Percentiles rank a stretch among this genome's conserved stretches.
Evolutionary conservation across 2,329 filamentous ascomycete genomes (phyloP).

Genomic region (Monilinia polystroma): DNA sequence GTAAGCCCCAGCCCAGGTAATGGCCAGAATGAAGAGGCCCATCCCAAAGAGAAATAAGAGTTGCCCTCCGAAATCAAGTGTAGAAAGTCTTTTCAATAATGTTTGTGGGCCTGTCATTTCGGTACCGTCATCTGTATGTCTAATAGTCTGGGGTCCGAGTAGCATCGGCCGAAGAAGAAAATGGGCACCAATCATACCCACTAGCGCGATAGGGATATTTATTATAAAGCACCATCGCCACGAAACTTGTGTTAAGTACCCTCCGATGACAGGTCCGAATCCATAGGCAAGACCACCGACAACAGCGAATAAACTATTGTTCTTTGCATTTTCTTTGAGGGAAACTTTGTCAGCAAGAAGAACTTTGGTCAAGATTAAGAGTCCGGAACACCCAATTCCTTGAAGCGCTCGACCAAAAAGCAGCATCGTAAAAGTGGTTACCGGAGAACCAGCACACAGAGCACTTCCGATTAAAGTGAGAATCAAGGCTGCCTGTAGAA

Average conservation of each 20-base stretch:
- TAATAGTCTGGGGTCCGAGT: slow-evolving; percentile 48
- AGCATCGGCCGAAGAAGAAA: slow-evolving; percentile 59
- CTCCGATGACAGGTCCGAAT: slow-evolving; percentile 57
- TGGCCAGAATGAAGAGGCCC: slow-evolving; percentile 46
- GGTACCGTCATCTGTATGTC: slow-evolving; percentile 48
- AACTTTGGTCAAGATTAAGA: slow-evolving; percentile 59
- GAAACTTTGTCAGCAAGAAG: slow-evolving; percentile 66
- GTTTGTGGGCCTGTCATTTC: slow-evolving; percentile 33
- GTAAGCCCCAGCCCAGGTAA: slow-evolving; percentile 46
- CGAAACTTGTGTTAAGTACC: slow-evolving; percentile 52
- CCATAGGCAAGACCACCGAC: slow-evolving; percentile 59
- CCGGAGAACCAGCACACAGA: slow-evolving; percentile 58
- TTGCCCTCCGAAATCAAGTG: slow-evolving; percentile 57
- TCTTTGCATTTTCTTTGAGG: slow-evolving; percentile 59
- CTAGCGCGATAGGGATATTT: slow-evolving; percentile 55
- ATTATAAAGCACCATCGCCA: slow-evolving; percentile 70
- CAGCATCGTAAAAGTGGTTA: slow-evolving; percentile 55
- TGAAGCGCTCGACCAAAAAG: slow-evolving; percentile 63
- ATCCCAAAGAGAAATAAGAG: slow-evolving; percentile 48
- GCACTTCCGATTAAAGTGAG: slow-evolving; percentile 60
- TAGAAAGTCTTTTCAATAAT: slow-evolving; percentile 47
- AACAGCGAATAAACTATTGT: slow-evolving; percentile 61
- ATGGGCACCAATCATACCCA: slow-evolving; percentile 54
- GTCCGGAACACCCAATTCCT: slow-evolving; percentile 59
- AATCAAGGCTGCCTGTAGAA: slow-evolving; percentile 57